Percentiles rank a stretch among this genome's conserved stretches.
Conservation (phyloP, 768 basidiomycete genomes). For the Paxillus involutus region DNA sequence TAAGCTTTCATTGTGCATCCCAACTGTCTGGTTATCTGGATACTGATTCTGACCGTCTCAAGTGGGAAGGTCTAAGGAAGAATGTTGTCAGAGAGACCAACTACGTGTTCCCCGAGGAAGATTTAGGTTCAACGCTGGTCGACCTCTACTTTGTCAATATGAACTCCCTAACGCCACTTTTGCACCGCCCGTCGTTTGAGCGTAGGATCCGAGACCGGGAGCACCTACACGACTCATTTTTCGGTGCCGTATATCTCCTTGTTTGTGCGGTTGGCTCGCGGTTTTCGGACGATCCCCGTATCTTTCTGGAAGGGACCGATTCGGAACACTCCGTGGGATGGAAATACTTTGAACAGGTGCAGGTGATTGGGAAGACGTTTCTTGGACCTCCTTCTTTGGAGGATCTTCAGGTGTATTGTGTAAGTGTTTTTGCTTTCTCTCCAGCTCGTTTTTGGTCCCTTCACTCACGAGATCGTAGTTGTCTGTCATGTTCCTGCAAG, state of each 20-base stretch:
- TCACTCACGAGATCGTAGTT: slow-evolving; percentile 35
- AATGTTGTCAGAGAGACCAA: slow-evolving; percentile 17
- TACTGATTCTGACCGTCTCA: too few relatives aligned
- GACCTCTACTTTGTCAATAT: slow-evolving; percentile 61
- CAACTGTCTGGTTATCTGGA: too few relatives aligned
- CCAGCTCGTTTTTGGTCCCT: background rate
- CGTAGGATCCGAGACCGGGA: slow-evolving; percentile 45
- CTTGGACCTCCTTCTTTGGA: slow-evolving; percentile 58
- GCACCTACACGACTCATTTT: slow-evolving; percentile 49
- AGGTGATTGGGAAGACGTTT: slow-evolving; percentile 56
- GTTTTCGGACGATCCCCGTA: slow-evolving; percentile 53
- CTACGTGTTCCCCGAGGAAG: slow-evolving; percentile 49
- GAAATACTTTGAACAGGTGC: slow-evolving; percentile 51
- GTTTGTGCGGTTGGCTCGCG: slow-evolving; percentile 72
- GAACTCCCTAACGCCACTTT: slow-evolving; percentile 61
- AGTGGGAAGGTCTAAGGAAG: background rate
- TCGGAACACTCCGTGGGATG: slow-evolving; percentile 50
- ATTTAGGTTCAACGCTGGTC: slow-evolving; percentile 52
- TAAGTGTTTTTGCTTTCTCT: slow-evolving; percentile 29
- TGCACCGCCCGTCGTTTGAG: slow-evolving; percentile 74
- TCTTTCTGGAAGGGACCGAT: slow-evolving; percentile 40
- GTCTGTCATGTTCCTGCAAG: slow-evolving; percentile 52
- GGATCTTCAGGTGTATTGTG: slow-evolving; percentile 70
- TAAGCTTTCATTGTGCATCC: slow-evolving; percentile 14
- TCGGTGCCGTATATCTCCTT: slow-evolving; percentile 61